These are phyloP conservation scores for Lachnum nothofagi DNA, from an alignment of 2,329 filamentous ascomycete species.

Conservation along the genomic window DNA sequence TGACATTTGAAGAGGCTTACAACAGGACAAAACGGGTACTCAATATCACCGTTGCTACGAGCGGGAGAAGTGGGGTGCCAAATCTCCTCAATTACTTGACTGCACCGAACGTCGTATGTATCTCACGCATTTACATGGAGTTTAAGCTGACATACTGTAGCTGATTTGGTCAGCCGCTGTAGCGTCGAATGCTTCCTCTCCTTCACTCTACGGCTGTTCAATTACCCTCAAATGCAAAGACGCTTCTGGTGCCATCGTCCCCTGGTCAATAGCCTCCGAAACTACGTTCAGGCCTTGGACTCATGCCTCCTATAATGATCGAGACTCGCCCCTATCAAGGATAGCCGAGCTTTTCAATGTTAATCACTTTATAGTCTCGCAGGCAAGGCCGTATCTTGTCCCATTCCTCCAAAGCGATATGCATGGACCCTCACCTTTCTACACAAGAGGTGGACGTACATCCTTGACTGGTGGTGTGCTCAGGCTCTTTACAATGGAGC, in stretches of 20 bases:
- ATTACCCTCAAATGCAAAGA: constrained; percentile 60
- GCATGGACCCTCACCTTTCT: constrained; percentile 64
- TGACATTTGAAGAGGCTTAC: constrained; percentile 93
- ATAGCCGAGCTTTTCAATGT: constrained; percentile 66
- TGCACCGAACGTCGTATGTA: constrained; percentile 80
- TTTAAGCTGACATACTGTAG: constrained; percentile 15
- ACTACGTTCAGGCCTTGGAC: constrained; percentile 53
- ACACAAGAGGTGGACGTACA: constrained; percentile 53
- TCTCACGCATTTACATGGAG: neutral
- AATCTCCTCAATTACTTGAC: constrained; percentile 88
- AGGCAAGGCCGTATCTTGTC: constrained; percentile 83
- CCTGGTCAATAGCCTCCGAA: constrained; percentile 48
- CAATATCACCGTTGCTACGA: constrained; percentile 84
- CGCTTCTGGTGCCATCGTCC: constrained; percentile 52
- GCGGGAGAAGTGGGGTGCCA: constrained; percentile 68
- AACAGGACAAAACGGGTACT: constrained; percentile 76
- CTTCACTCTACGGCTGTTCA: constrained; percentile 43
- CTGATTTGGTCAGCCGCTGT: constrained; percentile 59
- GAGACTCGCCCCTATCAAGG: constrained; percentile 53
- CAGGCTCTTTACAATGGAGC: constrained; percentile 67
- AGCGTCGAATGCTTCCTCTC: constrained; percentile 49
- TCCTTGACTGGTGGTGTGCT: constrained; percentile 55
- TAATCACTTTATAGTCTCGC: constrained; percentile 89
- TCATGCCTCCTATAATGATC: constrained; percentile 48
- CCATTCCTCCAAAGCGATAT: constrained; percentile 79